Conservation (phyloP, 768 basidiomycete genomes). For the Dioszegia crocea region DNA sequence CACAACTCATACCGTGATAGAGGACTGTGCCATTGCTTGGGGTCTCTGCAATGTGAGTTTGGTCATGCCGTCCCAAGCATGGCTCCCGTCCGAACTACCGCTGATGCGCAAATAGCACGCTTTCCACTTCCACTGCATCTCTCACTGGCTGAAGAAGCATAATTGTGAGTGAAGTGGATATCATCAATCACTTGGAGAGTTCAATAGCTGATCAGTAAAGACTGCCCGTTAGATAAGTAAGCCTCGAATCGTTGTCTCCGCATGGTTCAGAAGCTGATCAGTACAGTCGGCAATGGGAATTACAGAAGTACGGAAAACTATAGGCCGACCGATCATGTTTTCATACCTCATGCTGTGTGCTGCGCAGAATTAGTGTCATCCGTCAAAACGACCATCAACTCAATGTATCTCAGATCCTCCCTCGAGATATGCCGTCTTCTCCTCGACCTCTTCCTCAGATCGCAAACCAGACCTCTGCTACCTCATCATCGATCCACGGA, state of each 20-base stretch:
- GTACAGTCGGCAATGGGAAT: slow-evolving; percentile 48
- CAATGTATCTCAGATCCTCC: too few species aligned
- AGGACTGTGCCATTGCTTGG: slow-evolving; percentile 78
- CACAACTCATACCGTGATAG: not conserved
- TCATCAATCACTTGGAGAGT: not conserved
- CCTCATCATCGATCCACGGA: too few species aligned
- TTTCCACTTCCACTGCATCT: slow-evolving; percentile 99
- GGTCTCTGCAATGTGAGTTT: slow-evolving; percentile 87
- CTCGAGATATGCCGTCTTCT: too few species aligned
- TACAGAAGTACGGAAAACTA: slow-evolving; percentile 43
- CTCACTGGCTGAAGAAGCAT: slow-evolving; percentile 91
- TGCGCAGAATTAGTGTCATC: too few species aligned
- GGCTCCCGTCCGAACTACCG: not conserved
- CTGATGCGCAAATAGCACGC: slow-evolving; percentile 61
- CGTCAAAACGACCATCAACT: too few species aligned
- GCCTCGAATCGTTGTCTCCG: not conserved
- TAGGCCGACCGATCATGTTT: too few species aligned
- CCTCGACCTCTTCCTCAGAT: too few species aligned
- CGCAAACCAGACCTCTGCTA: too few species aligned
- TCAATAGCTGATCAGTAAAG: not conserved
- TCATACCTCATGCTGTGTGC: too few species aligned
- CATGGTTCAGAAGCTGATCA: not conserved
- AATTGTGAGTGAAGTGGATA: slow-evolving; percentile 37
- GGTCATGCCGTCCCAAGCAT: not conserved
- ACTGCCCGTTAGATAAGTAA: not conserved